Evolutionary conservation across 768 basidiomycete species (phyloP).

Genomic region (Porphyrellus cyaneotinctus): DNA sequence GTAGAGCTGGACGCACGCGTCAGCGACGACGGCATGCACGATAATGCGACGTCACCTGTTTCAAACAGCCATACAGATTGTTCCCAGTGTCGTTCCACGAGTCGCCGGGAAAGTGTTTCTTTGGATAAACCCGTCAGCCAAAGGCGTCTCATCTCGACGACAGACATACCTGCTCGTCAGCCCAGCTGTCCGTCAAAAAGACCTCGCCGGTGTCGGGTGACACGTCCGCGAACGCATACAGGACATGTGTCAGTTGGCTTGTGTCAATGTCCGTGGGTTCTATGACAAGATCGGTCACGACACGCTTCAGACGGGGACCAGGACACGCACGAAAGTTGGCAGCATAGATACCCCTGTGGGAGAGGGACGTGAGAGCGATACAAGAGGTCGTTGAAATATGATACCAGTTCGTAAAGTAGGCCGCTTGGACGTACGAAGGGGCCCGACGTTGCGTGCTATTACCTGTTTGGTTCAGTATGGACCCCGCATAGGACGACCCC

Average conservation of each 20-base stretch:
- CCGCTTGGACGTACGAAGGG: slow-evolving; percentile 30
- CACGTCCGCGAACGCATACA: slow-evolving; percentile 79
- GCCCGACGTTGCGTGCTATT: slow-evolving; percentile 12
- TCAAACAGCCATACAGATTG: slow-evolving; percentile 78
- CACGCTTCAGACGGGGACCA: neutral
- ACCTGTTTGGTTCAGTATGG: slow-evolving; percentile 5
- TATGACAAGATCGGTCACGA: slow-evolving; percentile 26
- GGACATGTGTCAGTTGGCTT: slow-evolving; percentile 63
- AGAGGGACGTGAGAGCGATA: neutral
- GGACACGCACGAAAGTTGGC: slow-evolving; percentile 54
- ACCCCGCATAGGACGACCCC: slow-evolving; percentile 9
- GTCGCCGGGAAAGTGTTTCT: slow-evolving; percentile 73
- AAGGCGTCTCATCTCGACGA: neutral
- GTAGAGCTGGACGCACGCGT: slow-evolving; percentile 30
- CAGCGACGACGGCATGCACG: neutral
- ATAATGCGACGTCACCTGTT: slow-evolving; percentile 48
- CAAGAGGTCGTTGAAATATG: neutral
- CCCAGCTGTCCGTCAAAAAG: slow-evolving; percentile 65
- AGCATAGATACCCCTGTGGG: slow-evolving; percentile 52
- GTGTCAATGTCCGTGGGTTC: slow-evolving; percentile 64
- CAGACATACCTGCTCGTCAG: slow-evolving; percentile 56
- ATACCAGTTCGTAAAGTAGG: slow-evolving; percentile 37
- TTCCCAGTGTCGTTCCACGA: slow-evolving; percentile 72
- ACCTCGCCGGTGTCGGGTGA: slow-evolving; percentile 58
- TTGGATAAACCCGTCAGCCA: slow-evolving; percentile 5